Base-by-base conservation (phyloP, 1,139 yeast genomes). In the Taphrina betulina region DNA sequence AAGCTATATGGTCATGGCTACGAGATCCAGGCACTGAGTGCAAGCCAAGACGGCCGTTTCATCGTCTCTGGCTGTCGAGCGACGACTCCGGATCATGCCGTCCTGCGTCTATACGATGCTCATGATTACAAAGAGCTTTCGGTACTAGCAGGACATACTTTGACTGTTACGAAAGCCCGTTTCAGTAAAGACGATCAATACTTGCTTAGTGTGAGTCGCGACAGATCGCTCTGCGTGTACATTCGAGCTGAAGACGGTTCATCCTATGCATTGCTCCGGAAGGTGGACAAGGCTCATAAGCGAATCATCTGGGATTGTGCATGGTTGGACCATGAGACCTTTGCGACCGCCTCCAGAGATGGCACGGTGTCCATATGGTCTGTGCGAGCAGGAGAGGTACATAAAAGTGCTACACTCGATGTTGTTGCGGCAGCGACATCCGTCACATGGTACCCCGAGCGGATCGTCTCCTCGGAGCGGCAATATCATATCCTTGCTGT, bases 1-100 rank as follows among this genome's bases (percentile, higher is more conserved):
- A 94, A 94, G 68, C 72, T 94, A 50, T 94, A 92, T 66, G 98
- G 98, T 0, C 99, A 94, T 69, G 99, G 99, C 12, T 94, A 89
- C 70, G 99, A 94, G 69, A 82, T 90, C 46, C 80, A 89, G 0
- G 78, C 95, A 43, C 77, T 90, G 52, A 95, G 87, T 54, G 78
- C 82, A 0, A 79, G 87, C 2, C 82, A 83, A 12, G 81, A 78
- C 64, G 78, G 81, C n/a, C 69, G 71, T 35, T 69, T 85, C 29
- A 77, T 90, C 48, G 96, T 95, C 1, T 82, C 95, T 7, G 87
- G 96, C n/a, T 92, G 97, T 72, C 80, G 83, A 61, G 90, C 97
- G 7, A 92, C 92, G 68, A 79, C 82, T 5, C 78, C 80, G 31
- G 81, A 81, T 61, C 96, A 92, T 70, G 95, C 97, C 0, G 95